phyloP scores from a whole-genome alignment of 768 basidiomycete genomes.

The Calocybe indica region DNA sequence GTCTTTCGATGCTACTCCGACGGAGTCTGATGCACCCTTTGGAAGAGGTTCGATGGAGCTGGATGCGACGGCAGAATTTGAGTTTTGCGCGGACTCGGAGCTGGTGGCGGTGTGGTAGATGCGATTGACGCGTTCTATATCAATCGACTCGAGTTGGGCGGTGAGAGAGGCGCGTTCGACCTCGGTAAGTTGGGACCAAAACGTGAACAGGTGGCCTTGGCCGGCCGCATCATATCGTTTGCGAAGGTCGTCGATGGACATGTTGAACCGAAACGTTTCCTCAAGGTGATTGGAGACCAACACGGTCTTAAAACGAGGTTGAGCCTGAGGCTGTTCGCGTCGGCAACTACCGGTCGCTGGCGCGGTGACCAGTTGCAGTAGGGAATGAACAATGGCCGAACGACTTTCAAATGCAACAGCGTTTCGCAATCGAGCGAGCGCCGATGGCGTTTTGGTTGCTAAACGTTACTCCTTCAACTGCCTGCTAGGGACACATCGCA shows the following conservation, averaged over 20 bases:
- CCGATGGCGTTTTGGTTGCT: too few relatives aligned
- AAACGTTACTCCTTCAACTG: too few relatives aligned
- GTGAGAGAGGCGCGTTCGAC: conserved; percentile 58
- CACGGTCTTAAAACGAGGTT: not conserved
- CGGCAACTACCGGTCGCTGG: too few relatives aligned
- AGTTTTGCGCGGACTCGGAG: conserved; percentile 46
- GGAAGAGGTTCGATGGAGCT: conserved; percentile 81
- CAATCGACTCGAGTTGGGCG: conserved; percentile 70
- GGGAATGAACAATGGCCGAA: too few relatives aligned
- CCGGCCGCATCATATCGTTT: conserved; percentile 70
- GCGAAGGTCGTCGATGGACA: conserved; percentile 54
- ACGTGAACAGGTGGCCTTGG: conserved; percentile 86
- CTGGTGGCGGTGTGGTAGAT: conserved; percentile 74
- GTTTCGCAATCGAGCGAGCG: too few relatives aligned
- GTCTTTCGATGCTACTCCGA: conserved; percentile 48
- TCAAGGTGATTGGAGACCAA: not conserved
- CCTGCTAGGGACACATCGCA: too few relatives aligned
- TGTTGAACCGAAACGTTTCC: conserved; percentile 21
- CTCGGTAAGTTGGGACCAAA: conserved; percentile 70
- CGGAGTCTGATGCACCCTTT: conserved; percentile 62
- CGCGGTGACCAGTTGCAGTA: too few relatives aligned
- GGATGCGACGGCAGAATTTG: conserved; percentile 27
- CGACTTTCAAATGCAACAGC: too few relatives aligned
- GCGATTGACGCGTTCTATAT: conserved; percentile 88
- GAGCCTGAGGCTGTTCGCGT: not conserved